phyloP scores from a whole-genome alignment of 192 early-diverging fungal species.

The Coemansia sp. region DNA sequence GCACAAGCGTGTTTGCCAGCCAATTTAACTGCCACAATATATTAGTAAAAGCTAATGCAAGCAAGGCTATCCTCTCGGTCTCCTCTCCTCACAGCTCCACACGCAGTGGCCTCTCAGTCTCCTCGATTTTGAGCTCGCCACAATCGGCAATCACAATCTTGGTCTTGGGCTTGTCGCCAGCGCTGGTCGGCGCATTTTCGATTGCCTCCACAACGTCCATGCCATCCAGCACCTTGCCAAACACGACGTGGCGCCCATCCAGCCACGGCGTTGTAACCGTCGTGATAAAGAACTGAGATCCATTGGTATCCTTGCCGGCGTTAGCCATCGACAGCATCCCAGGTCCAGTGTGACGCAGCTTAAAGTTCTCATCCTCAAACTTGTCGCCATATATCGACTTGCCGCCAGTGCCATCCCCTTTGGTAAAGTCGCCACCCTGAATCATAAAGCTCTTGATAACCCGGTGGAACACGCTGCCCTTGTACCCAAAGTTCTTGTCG shows the following conservation, averaged over 20 bases:
- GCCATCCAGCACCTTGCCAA: slow-evolving; percentile 72
- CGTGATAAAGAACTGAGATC: slow-evolving; percentile 84
- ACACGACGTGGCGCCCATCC: slow-evolving; percentile 78
- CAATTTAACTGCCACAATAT: slow-evolving; percentile 13
- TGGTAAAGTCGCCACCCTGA: slow-evolving; percentile 89
- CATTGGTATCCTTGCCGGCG: slow-evolving; percentile 75
- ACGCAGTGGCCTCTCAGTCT: slow-evolving; percentile 40
- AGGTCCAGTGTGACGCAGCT: slow-evolving; percentile 63
- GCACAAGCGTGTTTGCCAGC: neutral
- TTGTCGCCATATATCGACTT: slow-evolving; percentile 81
- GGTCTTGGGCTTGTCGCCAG: slow-evolving; percentile 67
- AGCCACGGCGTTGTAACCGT: slow-evolving; percentile 71
- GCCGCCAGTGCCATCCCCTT: slow-evolving; percentile 78
- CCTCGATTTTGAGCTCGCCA: slow-evolving; percentile 73
- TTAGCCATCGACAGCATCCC: slow-evolving; percentile 82
- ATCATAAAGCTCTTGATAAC: slow-evolving; percentile 87
- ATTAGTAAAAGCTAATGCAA: neutral
- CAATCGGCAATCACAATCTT: slow-evolving; percentile 72
- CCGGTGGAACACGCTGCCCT: slow-evolving; percentile 83
- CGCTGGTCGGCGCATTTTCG: slow-evolving; percentile 47
- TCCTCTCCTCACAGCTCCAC: slow-evolving; percentile 31
- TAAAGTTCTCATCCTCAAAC: slow-evolving; percentile 80
- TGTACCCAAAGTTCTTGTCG: slow-evolving; percentile 57
- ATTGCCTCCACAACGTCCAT: slow-evolving; percentile 76
- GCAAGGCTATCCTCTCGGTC: neutral